Percentiles rank a stretch among this genome's conserved stretches.
Evolutionary conservation across 1,284 basidiomycete species (phyloP).

Genomic region (Cryptococcus hybrid): DNA sequence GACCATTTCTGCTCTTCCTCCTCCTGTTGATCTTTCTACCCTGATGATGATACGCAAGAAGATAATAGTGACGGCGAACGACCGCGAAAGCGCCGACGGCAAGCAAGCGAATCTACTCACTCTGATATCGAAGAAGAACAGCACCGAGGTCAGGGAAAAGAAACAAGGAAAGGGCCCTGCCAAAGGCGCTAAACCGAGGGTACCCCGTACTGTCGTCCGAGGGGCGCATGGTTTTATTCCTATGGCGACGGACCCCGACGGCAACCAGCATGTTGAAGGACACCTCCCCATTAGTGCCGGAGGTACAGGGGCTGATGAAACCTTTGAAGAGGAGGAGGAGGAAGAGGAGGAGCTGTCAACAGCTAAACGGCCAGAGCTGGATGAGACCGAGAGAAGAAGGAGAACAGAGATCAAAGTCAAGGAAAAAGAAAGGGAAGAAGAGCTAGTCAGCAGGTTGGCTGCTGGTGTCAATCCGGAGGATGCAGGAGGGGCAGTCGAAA

Average conservation of each 20-base stretch:
- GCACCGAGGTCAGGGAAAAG: constrained; percentile 12
- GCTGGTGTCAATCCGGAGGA: constrained; percentile 70
- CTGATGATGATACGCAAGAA: constrained; percentile 5
- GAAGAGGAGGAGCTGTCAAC: constrained; percentile 36
- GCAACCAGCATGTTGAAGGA: constrained; percentile 17
- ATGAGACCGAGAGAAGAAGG: constrained; percentile 44
- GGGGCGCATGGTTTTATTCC: constrained; percentile 34
- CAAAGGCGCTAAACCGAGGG: constrained; percentile 25
- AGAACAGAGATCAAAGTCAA: constrained; percentile 20
- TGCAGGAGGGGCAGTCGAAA: constrained; percentile 31
- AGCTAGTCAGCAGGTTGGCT: constrained; percentile 69
- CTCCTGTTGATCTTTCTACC: constrained; percentile 26
- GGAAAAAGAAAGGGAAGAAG: constrained; percentile 25
- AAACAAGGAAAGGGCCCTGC: constrained; percentile 22
- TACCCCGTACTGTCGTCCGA: constrained; percentile 34
- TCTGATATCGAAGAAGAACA: constrained; percentile 5
- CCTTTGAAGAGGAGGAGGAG: constrained; percentile 19
- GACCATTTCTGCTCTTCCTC: constrained; percentile 28
- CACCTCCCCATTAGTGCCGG: constrained; percentile 9
- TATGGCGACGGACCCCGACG: constrained; percentile 20
- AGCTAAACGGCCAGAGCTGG: constrained; percentile 37
- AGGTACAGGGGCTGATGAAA: neutral
- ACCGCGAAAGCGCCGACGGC: constrained; percentile 11
- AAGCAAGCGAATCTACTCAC: constrained; percentile 4
- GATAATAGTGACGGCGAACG: constrained; percentile 26